Percentiles rank a stretch among this genome's conserved stretches.
These are phyloP conservation scores for Tylopilus plumbeoviolaceoides DNA, from an alignment of 768 basidiomycete genomes.

Conservation along the genomic window DNA sequence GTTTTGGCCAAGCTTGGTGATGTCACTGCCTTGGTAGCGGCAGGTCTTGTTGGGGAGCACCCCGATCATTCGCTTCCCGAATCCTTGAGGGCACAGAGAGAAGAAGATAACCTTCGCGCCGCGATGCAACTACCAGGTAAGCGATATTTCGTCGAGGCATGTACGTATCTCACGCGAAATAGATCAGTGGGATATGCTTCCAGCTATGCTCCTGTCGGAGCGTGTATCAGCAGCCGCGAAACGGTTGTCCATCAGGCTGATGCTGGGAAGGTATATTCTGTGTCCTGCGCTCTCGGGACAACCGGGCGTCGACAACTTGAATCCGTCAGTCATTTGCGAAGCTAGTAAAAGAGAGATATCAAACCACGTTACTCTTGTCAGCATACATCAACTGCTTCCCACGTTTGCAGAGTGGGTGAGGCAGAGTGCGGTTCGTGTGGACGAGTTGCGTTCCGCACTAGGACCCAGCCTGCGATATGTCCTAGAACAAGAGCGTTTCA, in stretches of 20 bases:
- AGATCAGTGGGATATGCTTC: conserved; percentile 55
- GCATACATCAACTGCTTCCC: conserved; percentile 12
- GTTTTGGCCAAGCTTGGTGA: conserved; percentile 52
- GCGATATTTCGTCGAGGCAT: neutral
- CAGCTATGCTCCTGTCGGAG: conserved; percentile 43
- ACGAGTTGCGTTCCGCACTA: conserved; percentile 6
- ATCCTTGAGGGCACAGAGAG: conserved; percentile 38
- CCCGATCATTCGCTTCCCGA: conserved; percentile 17
- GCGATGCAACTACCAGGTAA: conserved; percentile 68
- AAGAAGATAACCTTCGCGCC: conserved; percentile 52
- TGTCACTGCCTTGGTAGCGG: conserved; percentile 29
- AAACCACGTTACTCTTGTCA: conserved; percentile 4
- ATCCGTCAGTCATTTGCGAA: conserved; percentile 16
- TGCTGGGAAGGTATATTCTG: conserved; percentile 55
- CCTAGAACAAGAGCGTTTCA: conserved; percentile 28
- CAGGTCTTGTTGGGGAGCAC: conserved; percentile 15
- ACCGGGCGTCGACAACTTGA: conserved; percentile 10
- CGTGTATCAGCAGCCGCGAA: conserved; percentile 56
- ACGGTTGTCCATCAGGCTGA: conserved; percentile 52
- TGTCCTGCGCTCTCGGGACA: conserved; percentile 32
- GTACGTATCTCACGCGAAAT: conserved; percentile 9
- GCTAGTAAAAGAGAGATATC: neutral
- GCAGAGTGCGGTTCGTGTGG: conserved; percentile 15
- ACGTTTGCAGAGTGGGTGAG: conserved; percentile 19
- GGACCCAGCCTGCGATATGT: conserved; percentile 7